These are phyloP conservation scores for Pseudocercospora fuligena DNA, from an alignment of 2,329 filamentous ascomycete genomes.

Conservation along the genomic window DNA sequence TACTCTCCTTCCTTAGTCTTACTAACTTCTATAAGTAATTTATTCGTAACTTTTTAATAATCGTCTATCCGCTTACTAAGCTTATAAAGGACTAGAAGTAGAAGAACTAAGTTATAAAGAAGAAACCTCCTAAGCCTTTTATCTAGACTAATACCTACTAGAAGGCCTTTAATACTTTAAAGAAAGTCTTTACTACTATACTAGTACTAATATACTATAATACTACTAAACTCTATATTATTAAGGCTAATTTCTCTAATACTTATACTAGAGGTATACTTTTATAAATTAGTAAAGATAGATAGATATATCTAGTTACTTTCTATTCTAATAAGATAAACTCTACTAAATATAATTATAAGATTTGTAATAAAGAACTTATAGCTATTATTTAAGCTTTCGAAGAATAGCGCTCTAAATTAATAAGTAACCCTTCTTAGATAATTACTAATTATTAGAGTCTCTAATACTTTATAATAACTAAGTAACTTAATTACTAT, in stretches of 20 bases:
- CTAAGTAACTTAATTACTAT: not conserved
- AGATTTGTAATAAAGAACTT: too few species aligned
- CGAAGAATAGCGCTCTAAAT: not conserved
- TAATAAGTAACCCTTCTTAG: not conserved
- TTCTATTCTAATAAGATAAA: not conserved
- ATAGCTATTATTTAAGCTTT: not conserved
- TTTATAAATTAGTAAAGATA: not conserved
- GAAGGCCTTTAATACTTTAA: not conserved
- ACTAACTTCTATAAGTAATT: too few species aligned
- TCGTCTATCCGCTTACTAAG: not conserved
- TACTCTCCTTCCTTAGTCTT: too few species aligned
- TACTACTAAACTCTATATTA: not conserved
- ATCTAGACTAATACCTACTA: not conserved
- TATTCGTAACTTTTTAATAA: not conserved
- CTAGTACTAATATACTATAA: not conserved
- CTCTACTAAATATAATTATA: too few species aligned
- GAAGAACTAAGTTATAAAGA: not conserved
- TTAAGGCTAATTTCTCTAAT: not conserved
- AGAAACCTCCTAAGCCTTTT: not conserved
- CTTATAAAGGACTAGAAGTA: not conserved
- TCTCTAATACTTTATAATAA: too few species aligned
- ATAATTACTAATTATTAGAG: not conserved
- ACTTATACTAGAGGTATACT: not conserved
- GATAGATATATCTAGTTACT: not conserved
- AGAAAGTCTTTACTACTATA: not conserved